A percentile compares a stretch with the other conserved stretches of the same genome.
phyloP scores from a whole-genome alignment of 129 eudicot genomes.

The Tagetes patula region DNA sequence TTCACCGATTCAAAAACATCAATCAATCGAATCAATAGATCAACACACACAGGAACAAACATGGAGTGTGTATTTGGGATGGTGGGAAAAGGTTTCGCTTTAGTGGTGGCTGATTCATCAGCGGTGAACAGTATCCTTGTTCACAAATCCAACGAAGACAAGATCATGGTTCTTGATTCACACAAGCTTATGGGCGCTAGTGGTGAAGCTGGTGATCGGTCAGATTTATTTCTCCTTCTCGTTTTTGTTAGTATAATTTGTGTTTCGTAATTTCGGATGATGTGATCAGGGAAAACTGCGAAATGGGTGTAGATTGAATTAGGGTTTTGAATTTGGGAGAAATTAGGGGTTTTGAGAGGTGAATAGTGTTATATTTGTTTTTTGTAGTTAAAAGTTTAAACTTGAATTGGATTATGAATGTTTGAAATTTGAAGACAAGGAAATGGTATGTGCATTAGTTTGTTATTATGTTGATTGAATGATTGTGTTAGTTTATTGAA shows the following conservation, averaged over 20 bases:
- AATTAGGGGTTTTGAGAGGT: slow-evolving; percentile 23
- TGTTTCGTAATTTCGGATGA: slow-evolving; percentile 2
- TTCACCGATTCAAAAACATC: slow-evolving; percentile 12
- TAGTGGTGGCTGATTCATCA: slow-evolving; percentile 91
- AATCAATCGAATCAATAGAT: not conserved
- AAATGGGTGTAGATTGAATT: not conserved
- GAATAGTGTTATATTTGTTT: not conserved
- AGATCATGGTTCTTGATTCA: slow-evolving; percentile 87
- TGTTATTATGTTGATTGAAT: not conserved
- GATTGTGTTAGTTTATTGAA: not conserved
- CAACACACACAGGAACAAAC: slow-evolving; percentile 13
- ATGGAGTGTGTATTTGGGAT: slow-evolving; percentile 97
- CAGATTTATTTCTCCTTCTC: slow-evolving; percentile 33
- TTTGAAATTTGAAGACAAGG: not conserved
- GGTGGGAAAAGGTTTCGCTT: slow-evolving; percentile 81
- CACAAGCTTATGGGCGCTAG: slow-evolving; percentile 99
- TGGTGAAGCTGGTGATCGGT: slow-evolving; percentile 91
- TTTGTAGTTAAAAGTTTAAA: not conserved
- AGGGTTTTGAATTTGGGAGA: slow-evolving; percentile 13
- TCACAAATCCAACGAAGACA: slow-evolving; percentile 93
- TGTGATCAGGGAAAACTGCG: not conserved
- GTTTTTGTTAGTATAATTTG: not conserved
- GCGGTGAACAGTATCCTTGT: slow-evolving; percentile 94
- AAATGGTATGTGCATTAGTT: not conserved
- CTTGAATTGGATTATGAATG: not conserved